Base-by-base conservation (phyloP, 2,329 filamentous ascomycete species). In the Paramyrothecium sp. region DNA sequence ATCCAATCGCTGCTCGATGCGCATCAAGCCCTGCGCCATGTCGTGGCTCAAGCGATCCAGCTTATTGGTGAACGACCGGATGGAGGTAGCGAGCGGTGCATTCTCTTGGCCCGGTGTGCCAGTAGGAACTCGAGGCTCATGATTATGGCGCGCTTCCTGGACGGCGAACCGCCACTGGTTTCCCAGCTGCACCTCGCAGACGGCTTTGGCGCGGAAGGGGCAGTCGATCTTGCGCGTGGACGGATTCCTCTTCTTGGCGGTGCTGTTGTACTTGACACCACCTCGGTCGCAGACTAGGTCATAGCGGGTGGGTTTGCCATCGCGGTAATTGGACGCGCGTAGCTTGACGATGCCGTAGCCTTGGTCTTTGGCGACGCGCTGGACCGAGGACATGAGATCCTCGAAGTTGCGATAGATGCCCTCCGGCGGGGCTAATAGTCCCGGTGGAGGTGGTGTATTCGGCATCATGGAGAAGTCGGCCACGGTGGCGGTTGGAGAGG, bases 141-240 rank as follows among this genome's bases (percentile, higher is more conserved):
- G 84, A 68, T 87, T 87, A 67, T 87, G 84, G 16, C 82, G 76
- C n/a, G 77, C 69, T 56, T 85, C 82, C 59, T 86, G 84, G 12
- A 87, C 79, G 8, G 80, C 81, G 60, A 87, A 87, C n/a, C 84
- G 81, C 84, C 84, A 87, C 69, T 86, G 83, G 60, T 86, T 85
- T 47, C 80, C 80, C 12, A 87, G 74, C 67, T 85, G 83, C 7
- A 87, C 84, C 66, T 87, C 84, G 60, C 84, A 87, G 21, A 87
- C 84, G 22, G 84, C 84, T 73, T 87, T 87, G 56, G 84, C 84
- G 54, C 83, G 81, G 74, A 84, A 87, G 12, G 84, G 84, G 56
- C 84, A 87, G 68, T 87, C 84, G 56, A 87, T 82, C 71, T 87
- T 87, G 67, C 84, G 82, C 48, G 84, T 87, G 55, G 82, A 85